Evolutionary conservation across 1,284 basidiomycete genomes (phyloP), one percentile per base, ranked within the genome.

Genomic region (Fomitopsis schrenkii): DNA sequence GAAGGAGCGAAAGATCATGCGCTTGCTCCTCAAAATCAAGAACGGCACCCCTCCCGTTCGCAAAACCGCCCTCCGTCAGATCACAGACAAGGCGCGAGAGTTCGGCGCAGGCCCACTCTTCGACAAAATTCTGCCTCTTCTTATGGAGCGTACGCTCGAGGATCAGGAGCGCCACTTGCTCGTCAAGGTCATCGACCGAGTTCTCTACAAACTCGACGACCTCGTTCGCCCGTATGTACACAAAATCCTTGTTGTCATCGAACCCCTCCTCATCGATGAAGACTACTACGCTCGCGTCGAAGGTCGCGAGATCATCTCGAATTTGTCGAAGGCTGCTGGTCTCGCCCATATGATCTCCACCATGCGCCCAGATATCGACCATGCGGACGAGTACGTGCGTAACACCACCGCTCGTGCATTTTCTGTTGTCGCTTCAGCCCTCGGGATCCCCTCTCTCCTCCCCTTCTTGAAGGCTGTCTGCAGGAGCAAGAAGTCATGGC

Each of bases 331-430:
- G 76, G 97, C 97, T 2, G 97, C 97, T 38, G 97, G 97, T 77
- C 88, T 99, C 26, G 97, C 97, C 2, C 97, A 99, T 77, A 99
- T 99, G 97, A 99, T 99, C 71, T 99, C 97, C 41, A 99, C 97
- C 22, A 99, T 99, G 97, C 91, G 97, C 70, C 97, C 97, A 3
- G 97, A 99, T 82, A 99, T 99, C 68, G 97, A 99, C 76, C 97
- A 99, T 71, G 95, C 97, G 46, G 97, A 99, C 75, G 97, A 99
- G 77, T 99, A 99, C 69, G 97, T 99, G 28, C 93, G 97, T 64
- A 99, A 99, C 76, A 99, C 97, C 40, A 99, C 97, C 9, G 97
- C 97, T 41, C 91, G 97, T 67, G 97, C 97, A 2, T 99, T 99
- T 82, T 97, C 97, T 28, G 97, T 99, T 62, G 97, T 99, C 59